Conservation (phyloP, 2,329 filamentous ascomycete genomes). For the Grosmannia clavigera region DNA sequence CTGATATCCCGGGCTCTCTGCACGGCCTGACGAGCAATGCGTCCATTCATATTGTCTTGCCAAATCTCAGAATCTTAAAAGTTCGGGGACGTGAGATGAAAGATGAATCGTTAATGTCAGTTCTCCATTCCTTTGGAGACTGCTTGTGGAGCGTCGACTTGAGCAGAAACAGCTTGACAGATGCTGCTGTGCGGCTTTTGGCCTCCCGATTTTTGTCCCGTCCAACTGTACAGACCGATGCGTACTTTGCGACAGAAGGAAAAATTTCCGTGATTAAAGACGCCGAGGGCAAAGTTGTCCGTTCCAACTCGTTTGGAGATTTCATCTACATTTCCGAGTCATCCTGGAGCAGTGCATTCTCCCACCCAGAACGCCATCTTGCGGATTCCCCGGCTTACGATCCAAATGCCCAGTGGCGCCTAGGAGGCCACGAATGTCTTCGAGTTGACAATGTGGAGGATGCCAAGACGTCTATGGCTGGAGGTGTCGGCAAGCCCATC, state of each 20-base stretch:
- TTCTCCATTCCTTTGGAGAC: constrained; percentile 22
- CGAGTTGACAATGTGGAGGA: constrained; percentile 21
- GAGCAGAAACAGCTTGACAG: constrained; percentile 37
- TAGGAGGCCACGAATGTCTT: constrained; percentile 20
- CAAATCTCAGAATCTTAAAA: constrained; percentile 40
- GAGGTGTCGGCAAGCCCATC: constrained; percentile 8
- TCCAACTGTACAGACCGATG: constrained; percentile 20
- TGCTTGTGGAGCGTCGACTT: constrained; percentile 48
- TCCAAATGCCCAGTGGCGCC: constrained; percentile 18
- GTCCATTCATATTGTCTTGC: constrained; percentile 21
- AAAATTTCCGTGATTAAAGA: constrained; percentile 18
- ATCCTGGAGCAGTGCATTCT: constrained; percentile 28
- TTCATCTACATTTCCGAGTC: constrained; percentile 37
- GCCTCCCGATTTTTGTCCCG: constrained; percentile 18
- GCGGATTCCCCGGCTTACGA: constrained; percentile 34
- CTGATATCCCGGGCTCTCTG: constrained; percentile 33
- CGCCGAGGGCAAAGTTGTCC: constrained; percentile 12
- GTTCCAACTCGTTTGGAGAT: constrained; percentile 24
- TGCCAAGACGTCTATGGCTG: constrained; percentile 20
- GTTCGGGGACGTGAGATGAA: constrained; percentile 33
- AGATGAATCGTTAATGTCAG: constrained; percentile 21
- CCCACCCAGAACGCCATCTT: constrained; percentile 33
- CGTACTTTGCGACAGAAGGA: constrained; percentile 33
- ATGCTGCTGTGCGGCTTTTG: constrained; percentile 25
- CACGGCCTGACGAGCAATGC: constrained; percentile 15